Base-by-base conservation (phyloP, 2,329 filamentous ascomycete species). In the Cryphonectria radicalis region DNA sequence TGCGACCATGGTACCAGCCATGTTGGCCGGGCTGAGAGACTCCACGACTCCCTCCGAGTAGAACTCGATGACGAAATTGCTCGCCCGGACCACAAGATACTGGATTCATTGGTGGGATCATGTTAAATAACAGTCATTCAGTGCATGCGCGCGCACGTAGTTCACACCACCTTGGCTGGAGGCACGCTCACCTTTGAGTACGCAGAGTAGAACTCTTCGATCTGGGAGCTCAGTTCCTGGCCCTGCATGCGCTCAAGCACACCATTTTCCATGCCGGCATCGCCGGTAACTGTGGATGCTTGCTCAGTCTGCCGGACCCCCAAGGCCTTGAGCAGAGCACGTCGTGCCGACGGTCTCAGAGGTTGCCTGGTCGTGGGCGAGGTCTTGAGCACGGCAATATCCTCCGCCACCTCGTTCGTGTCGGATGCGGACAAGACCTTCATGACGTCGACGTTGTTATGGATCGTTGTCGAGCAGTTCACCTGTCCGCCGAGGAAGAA, bases 401-500 rank as follows among this genome's bases (percentile, higher is more conserved):
- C 65, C 46, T 73, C 72, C 1, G 50, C 72, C 1, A 42, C 28
- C 1, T 50, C 22, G 6, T 67, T 46, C 7, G 32, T 66, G 1
- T 57, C 63, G n/a, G 67, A 63, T 17, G 43, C 43, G 28, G 70
- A 71, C 50, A 71, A 63, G 28, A 69, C 66, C 42, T 71, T 71
- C 62, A 90, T 72, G 8, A 89, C 81, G 71, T 89, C 88, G 5
- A 83, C 82, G 43, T 81, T 81, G 66, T 80, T 84, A 69, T 84
- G 83, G 46, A 89, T 82, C 0, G 84, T 84, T 2, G 86, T 86
- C 0, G 87, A 88, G 19, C 88, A 84, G 73, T 90, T 86, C 67
- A 90, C 83, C 73, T 90, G 86, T 0, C 84, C 87, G 0, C 86
- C 87, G 22, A 91, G 81, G 74, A 86, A 88, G 77, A 85, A 89